A percentile compares a stretch with the other conserved stretches of the same genome.
Conservation (phyloP, 2,329 filamentous ascomycete genomes). For the Cytospora schulzeri region DNA sequence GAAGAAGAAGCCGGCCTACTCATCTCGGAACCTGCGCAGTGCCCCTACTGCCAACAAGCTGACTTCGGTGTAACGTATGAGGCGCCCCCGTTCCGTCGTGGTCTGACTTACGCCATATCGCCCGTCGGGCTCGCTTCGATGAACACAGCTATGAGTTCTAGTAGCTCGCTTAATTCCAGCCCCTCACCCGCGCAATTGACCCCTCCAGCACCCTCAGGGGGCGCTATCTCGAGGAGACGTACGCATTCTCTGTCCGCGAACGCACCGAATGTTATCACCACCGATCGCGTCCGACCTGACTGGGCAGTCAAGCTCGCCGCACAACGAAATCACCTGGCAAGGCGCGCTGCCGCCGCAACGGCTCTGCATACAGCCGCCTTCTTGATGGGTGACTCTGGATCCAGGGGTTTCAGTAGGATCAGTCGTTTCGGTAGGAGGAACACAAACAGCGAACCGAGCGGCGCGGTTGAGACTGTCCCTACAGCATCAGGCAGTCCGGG, state of each 20-base stretch:
- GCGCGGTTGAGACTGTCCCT: conserved; percentile 34
- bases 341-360: conserved; percentile 88
- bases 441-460: conserved; percentile 42
- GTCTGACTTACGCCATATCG: conserved; percentile 67
- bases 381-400: conserved; percentile 69
- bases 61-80: conserved; percentile 98
- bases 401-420: conserved; percentile 52
- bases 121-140: conserved; percentile 52
- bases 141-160: conserved; percentile 80
- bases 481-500: conserved; percentile 33
- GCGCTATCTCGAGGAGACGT: conserved; percentile 44
- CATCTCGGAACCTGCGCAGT: conserved; percentile 87
- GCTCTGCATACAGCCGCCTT: conserved; percentile 95
- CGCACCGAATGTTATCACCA: conserved; percentile 85
- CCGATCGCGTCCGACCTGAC: conserved; percentile 88
- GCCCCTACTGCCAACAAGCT: conserved; percentile 91
- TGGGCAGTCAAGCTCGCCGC: conserved; percentile 89
- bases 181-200: conserved; percentile 42
- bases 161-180: conserved; percentile 72
- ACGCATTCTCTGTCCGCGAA: conserved; percentile 73
- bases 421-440: conserved; percentile 61
- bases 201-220: conserved; percentile 39
- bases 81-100: conserved; percentile 83
- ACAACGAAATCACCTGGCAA: conserved; percentile 80
- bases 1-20: conserved; percentile 65